Conservation (phyloP, 805 yeast species). For the Suhomyces sp. region DNA sequence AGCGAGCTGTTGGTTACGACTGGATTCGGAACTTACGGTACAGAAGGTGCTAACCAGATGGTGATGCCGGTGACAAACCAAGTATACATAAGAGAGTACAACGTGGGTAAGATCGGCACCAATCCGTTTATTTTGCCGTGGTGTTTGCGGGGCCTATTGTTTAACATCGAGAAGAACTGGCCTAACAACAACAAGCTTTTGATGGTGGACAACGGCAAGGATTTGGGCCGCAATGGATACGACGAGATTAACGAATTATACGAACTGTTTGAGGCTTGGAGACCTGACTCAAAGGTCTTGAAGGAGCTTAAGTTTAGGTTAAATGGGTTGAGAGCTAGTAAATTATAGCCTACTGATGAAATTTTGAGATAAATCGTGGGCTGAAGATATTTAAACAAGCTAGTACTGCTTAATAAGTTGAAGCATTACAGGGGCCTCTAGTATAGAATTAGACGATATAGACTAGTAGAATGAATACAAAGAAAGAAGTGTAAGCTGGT, state of each 20-base stretch:
- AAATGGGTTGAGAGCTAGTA: conserved; percentile 48
- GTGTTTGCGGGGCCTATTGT: conserved; percentile 82
- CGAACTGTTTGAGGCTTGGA: conserved; percentile 78
- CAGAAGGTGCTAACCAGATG: conserved; percentile 1
- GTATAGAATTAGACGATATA: too few relatives aligned
- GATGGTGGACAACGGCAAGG: conserved; percentile 30
- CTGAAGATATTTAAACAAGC: too few relatives aligned
- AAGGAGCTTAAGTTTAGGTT: conserved; percentile 82
- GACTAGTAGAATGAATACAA: too few relatives aligned
- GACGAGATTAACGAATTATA: conserved; percentile 60
- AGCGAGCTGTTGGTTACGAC: conserved; percentile 12
- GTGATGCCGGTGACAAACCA: conserved; percentile 31
- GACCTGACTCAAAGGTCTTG: conserved; percentile 75
- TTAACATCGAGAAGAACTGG: conserved; percentile 53
- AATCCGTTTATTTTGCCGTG: conserved; percentile 91
- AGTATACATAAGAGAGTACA: conserved; percentile 46
- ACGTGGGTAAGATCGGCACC: conserved; percentile 60
- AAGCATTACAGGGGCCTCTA: too few relatives aligned
- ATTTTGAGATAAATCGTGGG: too few relatives aligned
- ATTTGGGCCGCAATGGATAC: conserved; percentile 33
- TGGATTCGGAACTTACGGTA: conserved; percentile 18
- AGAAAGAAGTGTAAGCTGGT: too few relatives aligned
- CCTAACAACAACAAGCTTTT: conserved; percentile 41
- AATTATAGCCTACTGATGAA: conserved; percentile 14
- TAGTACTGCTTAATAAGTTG: too few relatives aligned